Conservation (phyloP, 1,284 basidiomycete species). For the Austropuccinia psidii region DNA sequence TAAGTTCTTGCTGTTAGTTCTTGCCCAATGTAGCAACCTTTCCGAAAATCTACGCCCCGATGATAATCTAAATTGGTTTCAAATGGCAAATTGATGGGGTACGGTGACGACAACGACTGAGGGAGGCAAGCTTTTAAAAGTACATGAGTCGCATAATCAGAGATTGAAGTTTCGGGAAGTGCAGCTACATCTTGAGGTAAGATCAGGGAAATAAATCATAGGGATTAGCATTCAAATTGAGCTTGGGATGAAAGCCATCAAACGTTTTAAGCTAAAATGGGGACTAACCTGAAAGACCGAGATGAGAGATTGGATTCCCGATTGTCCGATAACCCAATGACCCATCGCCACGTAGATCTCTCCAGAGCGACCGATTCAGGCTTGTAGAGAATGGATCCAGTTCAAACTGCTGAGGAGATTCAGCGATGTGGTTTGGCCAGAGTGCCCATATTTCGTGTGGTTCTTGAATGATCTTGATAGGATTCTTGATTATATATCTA, state of each 20-base stretch:
- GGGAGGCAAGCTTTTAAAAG: constrained; percentile 20
- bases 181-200: neutral
- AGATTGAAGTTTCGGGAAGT: constrained; percentile 4
- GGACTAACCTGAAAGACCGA: neutral
- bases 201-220: neutral
- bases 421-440: constrained; percentile 58
- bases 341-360: constrained; percentile 5
- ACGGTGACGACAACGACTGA: constrained; percentile 10
- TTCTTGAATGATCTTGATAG: constrained; percentile 69
- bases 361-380: neutral
- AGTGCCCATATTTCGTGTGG: constrained; percentile 71
- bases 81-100: constrained; percentile 23
- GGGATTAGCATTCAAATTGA: neutral
- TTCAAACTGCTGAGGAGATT: neutral
- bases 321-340: constrained; percentile 17
- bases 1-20: constrained; percentile 94
- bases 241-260: neutral
- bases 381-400: neutral
- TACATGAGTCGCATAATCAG: constrained; percentile 1
- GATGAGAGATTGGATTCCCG: neutral
- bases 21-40: constrained; percentile 97
- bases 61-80: constrained; percentile 35
- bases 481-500: constrained; percentile 78
- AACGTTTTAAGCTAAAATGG: neutral
- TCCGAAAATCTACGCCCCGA: constrained; percentile 77